phyloP scores from a whole-genome alignment of 495 filamentous ascomycete genomes.

The Penicillium silybi region DNA sequence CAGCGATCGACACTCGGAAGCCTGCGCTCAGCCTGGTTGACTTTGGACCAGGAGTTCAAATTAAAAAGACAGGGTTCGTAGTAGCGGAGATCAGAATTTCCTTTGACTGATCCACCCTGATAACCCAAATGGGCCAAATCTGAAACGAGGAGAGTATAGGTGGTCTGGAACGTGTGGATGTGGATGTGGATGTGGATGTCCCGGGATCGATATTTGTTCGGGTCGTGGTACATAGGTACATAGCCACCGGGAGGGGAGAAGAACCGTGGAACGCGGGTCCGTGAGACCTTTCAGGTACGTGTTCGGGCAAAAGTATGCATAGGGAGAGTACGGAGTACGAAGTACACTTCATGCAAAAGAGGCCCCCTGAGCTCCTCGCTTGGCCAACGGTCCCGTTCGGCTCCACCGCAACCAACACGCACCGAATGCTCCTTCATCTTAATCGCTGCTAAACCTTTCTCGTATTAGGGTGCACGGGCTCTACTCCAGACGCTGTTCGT shows the following conservation, averaged over 20 bases:
- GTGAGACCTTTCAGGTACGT: no score
- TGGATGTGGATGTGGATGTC: background rate
- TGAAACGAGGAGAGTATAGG: background rate
- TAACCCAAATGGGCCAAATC: background rate
- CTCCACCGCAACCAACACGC: constrained; percentile 1
- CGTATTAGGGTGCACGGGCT: constrained; percentile 20
- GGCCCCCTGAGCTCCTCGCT: constrained; percentile 6
- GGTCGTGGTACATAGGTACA: background rate
- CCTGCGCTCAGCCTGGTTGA: background rate
- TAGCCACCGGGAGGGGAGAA: no score
- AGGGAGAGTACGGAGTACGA: background rate
- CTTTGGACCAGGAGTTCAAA: background rate
- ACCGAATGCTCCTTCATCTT: constrained; percentile 24
- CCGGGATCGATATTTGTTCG: background rate
- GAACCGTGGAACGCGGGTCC: constrained; percentile 1
- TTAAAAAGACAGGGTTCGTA: background rate
- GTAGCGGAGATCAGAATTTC: background rate
- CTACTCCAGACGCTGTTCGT: constrained; percentile 17
- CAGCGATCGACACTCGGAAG: constrained; percentile 5
- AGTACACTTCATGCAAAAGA: background rate
- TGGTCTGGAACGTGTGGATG: background rate
- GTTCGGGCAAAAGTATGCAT: no score
- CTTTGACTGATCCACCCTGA: background rate
- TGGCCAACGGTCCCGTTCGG: constrained; percentile 1
- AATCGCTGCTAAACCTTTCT: constrained; percentile 18